phyloP scores from a whole-genome alignment of 2,329 filamentous ascomycete genomes.

The Metarhizium brunneum region DNA sequence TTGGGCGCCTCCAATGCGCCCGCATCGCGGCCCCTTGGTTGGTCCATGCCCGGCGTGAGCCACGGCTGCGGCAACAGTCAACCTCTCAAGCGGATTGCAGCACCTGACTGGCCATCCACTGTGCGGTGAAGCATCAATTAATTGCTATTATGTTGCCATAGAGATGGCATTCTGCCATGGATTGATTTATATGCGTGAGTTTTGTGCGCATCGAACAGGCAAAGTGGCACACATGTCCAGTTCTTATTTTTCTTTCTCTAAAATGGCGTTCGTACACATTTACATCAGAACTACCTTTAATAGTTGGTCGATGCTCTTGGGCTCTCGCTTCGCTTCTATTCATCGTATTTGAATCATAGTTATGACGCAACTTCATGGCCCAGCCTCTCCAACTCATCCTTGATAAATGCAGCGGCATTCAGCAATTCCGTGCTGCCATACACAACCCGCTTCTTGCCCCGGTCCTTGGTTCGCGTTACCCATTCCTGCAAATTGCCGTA shows the following conservation, averaged over 20 bases:
- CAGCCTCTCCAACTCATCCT: slow-evolving; percentile 52
- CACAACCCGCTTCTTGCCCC: slow-evolving; percentile 69
- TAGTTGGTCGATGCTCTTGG: background rate
- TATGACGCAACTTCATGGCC: slow-evolving; percentile 44
- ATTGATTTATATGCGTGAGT: no score
- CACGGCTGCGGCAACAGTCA: no score
- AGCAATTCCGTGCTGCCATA: slow-evolving; percentile 88
- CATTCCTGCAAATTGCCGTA: slow-evolving; percentile 97
- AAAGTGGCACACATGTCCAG: no score
- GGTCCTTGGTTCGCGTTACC: slow-evolving; percentile 68
- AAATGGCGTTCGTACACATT: background rate
- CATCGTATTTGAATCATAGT: slow-evolving; percentile 3
- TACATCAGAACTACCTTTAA: background rate
- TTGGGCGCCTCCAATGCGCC: slow-evolving; percentile 4
- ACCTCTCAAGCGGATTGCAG: no score
- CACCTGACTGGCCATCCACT: no score
- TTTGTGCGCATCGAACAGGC: no score
- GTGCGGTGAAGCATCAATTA: no score
- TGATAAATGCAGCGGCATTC: slow-evolving; percentile 59
- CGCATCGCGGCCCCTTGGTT: slow-evolving; percentile 8
- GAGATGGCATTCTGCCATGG: no score
- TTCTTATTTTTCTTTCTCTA: no score
- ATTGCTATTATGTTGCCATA: no score
- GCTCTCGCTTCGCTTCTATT: background rate
- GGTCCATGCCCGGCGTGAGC: slow-evolving; percentile 11